Base-by-base conservation (phyloP, 352 stramenopile genomes). In the Phytopythium ostracodes region DNA sequence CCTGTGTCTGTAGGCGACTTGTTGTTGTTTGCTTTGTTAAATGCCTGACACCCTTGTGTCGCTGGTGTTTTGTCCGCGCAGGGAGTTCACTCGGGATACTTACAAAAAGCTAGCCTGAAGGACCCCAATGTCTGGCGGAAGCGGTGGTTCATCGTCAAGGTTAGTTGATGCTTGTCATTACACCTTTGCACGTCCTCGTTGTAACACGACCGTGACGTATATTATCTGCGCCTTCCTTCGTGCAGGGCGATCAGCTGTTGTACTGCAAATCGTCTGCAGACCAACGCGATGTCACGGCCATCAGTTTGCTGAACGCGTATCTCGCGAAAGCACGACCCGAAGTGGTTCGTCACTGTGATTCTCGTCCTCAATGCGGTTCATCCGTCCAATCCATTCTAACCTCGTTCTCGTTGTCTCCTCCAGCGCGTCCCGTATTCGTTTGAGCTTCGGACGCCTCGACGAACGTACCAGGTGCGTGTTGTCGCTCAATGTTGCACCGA, bases 241-340 rank as follows among this genome's bases (percentile, higher is more conserved):
- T 27, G 22, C 59, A 84, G 73, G 84, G 87, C 52, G 84, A 95
- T 56, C 85, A 95, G 56, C 68, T 95, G 2, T 58, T 91, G 46
- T 95, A 95, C 63, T 93, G 86, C 69, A 95, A 95, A 63, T 91
- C 81, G 1, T 81, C 87, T 35, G 77, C 78, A 27, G 89, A 95
- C 60, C 86, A 91, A 62, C 81, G 84, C 29, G 86, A 95, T 22
- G 83, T 95, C 31, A 93, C 84, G 7, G 74, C 78, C 2, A 90
- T 95, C 58, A 91, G 84, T 68, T 71, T 95, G 36, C 67, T 95
- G 10, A 86, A 84, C 31, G 72, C 84, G 49, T 81, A 85, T 38
- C 77, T 95, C 11, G 79, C 82, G 4, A 95, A 92, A 57, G 79
- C 81, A 6, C 79, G 84, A 15, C 77, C 81, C 7, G 84, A 95